These are phyloP conservation scores for Torulaspora microellipsoides DNA, from an alignment of 805 yeast species.

Conservation along the genomic window DNA sequence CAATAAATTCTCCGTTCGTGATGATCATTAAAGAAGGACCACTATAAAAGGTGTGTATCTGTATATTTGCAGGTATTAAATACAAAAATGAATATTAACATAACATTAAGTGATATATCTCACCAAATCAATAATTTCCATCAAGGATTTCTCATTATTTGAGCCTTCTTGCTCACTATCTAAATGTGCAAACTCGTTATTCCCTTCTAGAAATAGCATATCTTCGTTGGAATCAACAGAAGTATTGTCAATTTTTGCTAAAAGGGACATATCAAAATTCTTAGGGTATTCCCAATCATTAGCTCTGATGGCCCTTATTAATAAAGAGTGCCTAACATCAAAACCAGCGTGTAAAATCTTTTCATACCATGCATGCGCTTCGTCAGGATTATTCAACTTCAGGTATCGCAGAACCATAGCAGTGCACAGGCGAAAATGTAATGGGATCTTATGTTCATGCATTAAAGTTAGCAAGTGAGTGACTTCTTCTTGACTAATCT, in stretches of 20 bases:
- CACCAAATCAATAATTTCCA: constrained; percentile 6
- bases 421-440: constrained; percentile 27
- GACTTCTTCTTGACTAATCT: constrained; percentile 18
- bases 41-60: too few relatives aligned
- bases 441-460: constrained; percentile 19
- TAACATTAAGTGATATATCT: neutral
- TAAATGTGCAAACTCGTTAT: neutral
- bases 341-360: constrained; percentile 24
- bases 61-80: too few relatives aligned
- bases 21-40: too few relatives aligned
- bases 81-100: neutral
- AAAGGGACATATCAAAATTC: constrained; percentile 14
- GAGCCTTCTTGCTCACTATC: neutral
- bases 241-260: constrained; percentile 8
- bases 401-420: constrained; percentile 24
- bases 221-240: constrained; percentile 4
- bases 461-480: constrained; percentile 19
- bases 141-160: constrained; percentile 2
- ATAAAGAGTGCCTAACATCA: constrained; percentile 17
- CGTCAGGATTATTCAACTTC: constrained; percentile 14
- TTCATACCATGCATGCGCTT: constrained; percentile 29
- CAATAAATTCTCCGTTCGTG: too few relatives aligned
- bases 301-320: constrained; percentile 17
- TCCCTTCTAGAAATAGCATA: constrained; percentile 6
- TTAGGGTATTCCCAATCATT: constrained; percentile 28